phyloP scores from a whole-genome alignment of 2,329 filamentous ascomycete species.

The Pyrenophora seminiperda region DNA sequence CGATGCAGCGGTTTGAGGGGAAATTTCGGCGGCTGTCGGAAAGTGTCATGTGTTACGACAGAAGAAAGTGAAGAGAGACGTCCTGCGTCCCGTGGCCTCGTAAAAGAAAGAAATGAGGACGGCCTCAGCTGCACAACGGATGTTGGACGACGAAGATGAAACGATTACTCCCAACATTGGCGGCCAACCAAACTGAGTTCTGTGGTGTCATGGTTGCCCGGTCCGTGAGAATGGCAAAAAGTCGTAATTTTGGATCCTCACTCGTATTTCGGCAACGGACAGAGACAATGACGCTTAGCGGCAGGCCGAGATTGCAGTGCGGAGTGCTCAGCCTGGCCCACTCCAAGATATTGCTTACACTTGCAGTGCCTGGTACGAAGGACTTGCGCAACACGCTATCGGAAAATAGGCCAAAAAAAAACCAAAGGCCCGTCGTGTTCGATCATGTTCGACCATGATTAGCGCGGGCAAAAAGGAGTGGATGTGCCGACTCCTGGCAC shows the following conservation, averaged over 20 bases:
- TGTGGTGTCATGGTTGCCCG: slow-evolving; percentile 1
- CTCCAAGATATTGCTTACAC: not conserved
- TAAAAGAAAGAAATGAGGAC: not conserved
- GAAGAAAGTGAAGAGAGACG: slow-evolving; percentile 13
- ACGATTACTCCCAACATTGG: not conserved
- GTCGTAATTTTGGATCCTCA: slow-evolving; percentile 1
- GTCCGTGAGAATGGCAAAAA: not conserved
- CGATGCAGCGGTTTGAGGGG: not conserved
- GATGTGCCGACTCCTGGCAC: slow-evolving; percentile 2
- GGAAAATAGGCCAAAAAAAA: not conserved
- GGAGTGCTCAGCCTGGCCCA: slow-evolving; percentile 17
- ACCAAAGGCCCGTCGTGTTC: too few relatives aligned
- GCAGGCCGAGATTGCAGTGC: slow-evolving; percentile 11
- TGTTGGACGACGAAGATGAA: slow-evolving; percentile 1
- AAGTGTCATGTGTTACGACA: slow-evolving; percentile 10
- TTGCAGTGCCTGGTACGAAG: too few relatives aligned
- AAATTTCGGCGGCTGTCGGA: not conserved
- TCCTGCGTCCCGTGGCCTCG: not conserved
- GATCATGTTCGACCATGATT: slow-evolving; percentile 6
- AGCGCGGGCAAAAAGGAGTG: slow-evolving; percentile 7
- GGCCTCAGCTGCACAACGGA: not conserved
- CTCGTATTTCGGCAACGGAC: slow-evolving; percentile 12
- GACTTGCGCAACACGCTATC: not conserved
- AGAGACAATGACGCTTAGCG: slow-evolving; percentile 23
- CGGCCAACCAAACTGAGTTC: slow-evolving; percentile 1